A percentile compares a stretch with the other conserved stretches of the same genome.
These are phyloP conservation scores for Calendula officinalis DNA, from an alignment of 129 eudicot genomes.

Conservation along the genomic window DNA sequence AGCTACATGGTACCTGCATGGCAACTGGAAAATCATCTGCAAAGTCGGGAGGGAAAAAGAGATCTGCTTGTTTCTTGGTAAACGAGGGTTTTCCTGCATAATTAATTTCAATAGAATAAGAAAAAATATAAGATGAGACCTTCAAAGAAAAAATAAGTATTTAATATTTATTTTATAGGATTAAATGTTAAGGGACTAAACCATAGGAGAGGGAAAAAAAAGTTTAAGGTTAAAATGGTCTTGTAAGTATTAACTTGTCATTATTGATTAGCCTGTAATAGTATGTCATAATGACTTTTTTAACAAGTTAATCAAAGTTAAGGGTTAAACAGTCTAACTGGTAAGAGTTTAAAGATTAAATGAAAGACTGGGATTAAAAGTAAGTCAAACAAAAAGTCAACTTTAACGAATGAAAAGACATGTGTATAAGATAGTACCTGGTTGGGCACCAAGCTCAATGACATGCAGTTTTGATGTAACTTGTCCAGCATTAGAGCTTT, in stretches of 20 bases:
- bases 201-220: no score
- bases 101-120: slow-evolving; percentile 2
- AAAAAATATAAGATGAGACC: slow-evolving; percentile 2
- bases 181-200: no score
- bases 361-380: not conserved
- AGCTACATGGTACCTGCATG: slow-evolving; percentile 68
- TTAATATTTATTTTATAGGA: no score
- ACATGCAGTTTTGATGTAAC: slow-evolving; percentile 87
- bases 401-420: slow-evolving; percentile 9
- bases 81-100: slow-evolving; percentile 84
- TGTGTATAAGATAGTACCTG: slow-evolving; percentile 46
- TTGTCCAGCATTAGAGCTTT: slow-evolving; percentile 92
- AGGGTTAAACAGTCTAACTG: no score
- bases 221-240: no score
- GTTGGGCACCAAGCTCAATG: slow-evolving; percentile 99
- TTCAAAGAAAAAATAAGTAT: not conserved
- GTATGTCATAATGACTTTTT: no score
- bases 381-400: slow-evolving; percentile 5
- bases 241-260: no score
- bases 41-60: slow-evolving; percentile 98
- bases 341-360: not conserved
- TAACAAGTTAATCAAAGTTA: no score
- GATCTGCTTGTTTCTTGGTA: slow-evolving; percentile 96
- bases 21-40: slow-evolving; percentile 96
- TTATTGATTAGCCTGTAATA: no score